These are phyloP conservation scores for Penicillium pulvis DNA, from an alignment of 495 filamentous ascomycete genomes.

Conservation along the genomic window DNA sequence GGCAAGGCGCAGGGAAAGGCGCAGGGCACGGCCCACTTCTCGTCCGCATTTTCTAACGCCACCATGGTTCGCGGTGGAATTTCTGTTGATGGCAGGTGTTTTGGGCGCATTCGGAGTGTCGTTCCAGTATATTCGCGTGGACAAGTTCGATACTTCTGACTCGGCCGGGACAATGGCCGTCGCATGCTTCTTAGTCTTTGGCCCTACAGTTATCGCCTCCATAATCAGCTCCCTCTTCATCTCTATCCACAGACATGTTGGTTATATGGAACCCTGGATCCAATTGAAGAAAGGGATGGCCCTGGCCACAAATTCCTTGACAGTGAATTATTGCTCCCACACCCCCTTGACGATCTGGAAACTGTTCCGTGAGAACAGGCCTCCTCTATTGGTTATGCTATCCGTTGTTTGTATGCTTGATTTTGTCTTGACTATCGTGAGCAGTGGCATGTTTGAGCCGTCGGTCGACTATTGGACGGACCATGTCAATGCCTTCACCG, in stretches of 20 bases:
- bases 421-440: slow-evolving; percentile 19
- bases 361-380: slow-evolving; percentile 5
- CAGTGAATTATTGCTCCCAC: slow-evolving; percentile 20
- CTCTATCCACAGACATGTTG: slow-evolving; percentile 27
- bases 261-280: slow-evolving; percentile 27
- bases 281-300: slow-evolving; percentile 19
- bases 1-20: not conserved
- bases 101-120: slow-evolving; percentile 19
- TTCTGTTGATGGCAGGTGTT: slow-evolving; percentile 14
- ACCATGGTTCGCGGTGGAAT: slow-evolving; percentile 25
- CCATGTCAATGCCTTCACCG: slow-evolving; percentile 2
- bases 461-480: slow-evolving; percentile 9
- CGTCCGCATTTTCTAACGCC: slow-evolving; percentile 32
- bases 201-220: slow-evolving; percentile 27
- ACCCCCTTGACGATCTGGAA: slow-evolving; percentile 13
- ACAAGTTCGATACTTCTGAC: slow-evolving; percentile 12
- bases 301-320: slow-evolving; percentile 8
- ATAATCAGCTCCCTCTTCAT: slow-evolving; percentile 25
- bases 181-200: slow-evolving; percentile 20
- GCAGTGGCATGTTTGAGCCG: slow-evolving; percentile 30
- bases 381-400: slow-evolving; percentile 8
- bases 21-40: slow-evolving; percentile 9
- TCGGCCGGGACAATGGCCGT: slow-evolving; percentile 10
- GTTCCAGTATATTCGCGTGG: slow-evolving; percentile 13
- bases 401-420: slow-evolving; percentile 19